A percentile compares a stretch with the other conserved stretches of the same genome.
Conservation (phyloP, 2,329 filamentous ascomycete genomes). For the Dactylellina parvicollis region DNA sequence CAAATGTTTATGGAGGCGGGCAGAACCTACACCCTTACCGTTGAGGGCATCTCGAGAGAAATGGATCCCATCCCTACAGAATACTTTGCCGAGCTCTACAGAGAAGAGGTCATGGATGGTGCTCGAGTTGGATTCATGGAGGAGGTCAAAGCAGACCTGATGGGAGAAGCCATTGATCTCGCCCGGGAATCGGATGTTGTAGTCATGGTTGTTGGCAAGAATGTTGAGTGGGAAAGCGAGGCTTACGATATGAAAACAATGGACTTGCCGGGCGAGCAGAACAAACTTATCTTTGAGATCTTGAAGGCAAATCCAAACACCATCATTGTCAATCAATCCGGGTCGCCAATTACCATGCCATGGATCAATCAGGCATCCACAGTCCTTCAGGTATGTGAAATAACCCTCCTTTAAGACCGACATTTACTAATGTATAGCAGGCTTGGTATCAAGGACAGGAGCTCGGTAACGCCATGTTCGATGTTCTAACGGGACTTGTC, state of each 20-base stretch:
- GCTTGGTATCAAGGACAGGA: slow-evolving; percentile 92
- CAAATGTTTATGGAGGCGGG: slow-evolving; percentile 58
- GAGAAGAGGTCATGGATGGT: slow-evolving; percentile 59
- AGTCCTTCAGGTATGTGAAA: slow-evolving; percentile 59
- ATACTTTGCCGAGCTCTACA: slow-evolving; percentile 58
- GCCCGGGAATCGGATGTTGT: slow-evolving; percentile 79
- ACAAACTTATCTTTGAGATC: slow-evolving; percentile 72
- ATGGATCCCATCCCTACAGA: slow-evolving; percentile 58
- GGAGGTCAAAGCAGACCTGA: slow-evolving; percentile 61
- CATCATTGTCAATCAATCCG: slow-evolving; percentile 79
- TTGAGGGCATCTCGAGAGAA: slow-evolving; percentile 59
- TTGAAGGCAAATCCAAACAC: slow-evolving; percentile 74
- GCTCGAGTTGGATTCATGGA: slow-evolving; percentile 59
- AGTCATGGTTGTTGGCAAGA: slow-evolving; percentile 79
- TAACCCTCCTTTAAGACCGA: slow-evolving; percentile 3
- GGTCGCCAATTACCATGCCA: slow-evolving; percentile 78
- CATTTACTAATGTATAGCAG: slow-evolving; percentile 62
- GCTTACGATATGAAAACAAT: slow-evolving; percentile 67
- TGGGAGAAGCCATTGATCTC: slow-evolving; percentile 70
- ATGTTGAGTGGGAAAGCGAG: slow-evolving; percentile 63
- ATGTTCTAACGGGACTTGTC: slow-evolving; percentile 77
- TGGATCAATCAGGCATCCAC: slow-evolving; percentile 68
- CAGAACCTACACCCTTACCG: slow-evolving; percentile 56
- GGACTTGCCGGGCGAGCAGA: slow-evolving; percentile 68
- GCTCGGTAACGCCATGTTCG: slow-evolving; percentile 81